Base-by-base conservation (phyloP, 495 filamentous ascomycete species). In the Aspergillus avenaceus region DNA sequence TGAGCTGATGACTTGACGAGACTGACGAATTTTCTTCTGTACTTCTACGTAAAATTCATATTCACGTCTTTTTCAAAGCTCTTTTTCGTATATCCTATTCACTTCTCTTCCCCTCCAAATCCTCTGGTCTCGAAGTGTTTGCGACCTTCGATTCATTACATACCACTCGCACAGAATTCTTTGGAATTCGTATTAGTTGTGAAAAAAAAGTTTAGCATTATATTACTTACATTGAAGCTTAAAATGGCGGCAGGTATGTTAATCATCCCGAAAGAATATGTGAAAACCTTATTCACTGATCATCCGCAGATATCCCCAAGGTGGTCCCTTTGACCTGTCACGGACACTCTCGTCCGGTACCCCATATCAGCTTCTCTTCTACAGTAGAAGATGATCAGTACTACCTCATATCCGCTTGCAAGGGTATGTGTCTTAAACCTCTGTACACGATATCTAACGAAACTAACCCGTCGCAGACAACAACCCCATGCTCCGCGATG, bases 401-500 rank as follows among this genome's bases (percentile, higher is more conserved):
- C 68, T 97, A 95, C 63, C 70, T 97, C 55, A 91, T 97, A 46
- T 96, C 92, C n/a, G 90, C 92, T 47, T 97, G 95, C 79, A 98
- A 98, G 81, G 90, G 91, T 95, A 69, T 49, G 63, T n/a, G n/a
- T 47, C 14, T 16, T 8, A 14, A 11, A 8, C 13, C 8, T 18
- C 14, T 27, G 25, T 8, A 23, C 23, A 9, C 1, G 1, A 42
- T 13, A 19, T 4, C 2, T 5, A 37, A 14, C 25, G n/a, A 41
- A 42, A 32, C 41, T 53, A 27, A 58, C 14, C 22, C 24, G 31
- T 21, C 1, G 8, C 61, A 91, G 93, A 98, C 70, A 90, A 90
- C 59, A 97, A 97, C 66, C 93, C 93, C 27, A 97, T 97, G 92
- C 87, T 98, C 58, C 86, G 93, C 47, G 88, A 98, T 76, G 93